Evolutionary conservation across 257 asterid genomes (phyloP).

Genomic region (Fraxinus anomala): DNA sequence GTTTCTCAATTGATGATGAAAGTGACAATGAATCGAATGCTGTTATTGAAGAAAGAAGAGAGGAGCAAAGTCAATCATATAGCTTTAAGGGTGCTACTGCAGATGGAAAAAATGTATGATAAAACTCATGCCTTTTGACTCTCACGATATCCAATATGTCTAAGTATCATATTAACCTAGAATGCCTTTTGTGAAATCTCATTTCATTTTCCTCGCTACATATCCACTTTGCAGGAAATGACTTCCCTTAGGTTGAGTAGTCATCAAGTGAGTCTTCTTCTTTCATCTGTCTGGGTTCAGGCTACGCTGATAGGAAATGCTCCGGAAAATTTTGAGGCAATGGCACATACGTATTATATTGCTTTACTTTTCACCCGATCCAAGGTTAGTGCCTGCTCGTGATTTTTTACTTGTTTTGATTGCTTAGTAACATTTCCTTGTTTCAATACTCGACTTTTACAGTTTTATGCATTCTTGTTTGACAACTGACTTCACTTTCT

Average conservation of each 20-base stretch:
- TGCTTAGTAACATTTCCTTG: neutral
- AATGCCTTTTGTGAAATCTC: neutral
- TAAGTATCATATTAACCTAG: neutral
- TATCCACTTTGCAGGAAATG: constrained; percentile 34
- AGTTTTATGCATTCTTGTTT: neutral
- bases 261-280: constrained; percentile 54
- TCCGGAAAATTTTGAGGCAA: constrained; percentile 49
- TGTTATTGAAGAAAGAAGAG: constrained; percentile 30
- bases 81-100: constrained; percentile 33
- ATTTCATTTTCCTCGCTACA: neutral
- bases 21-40: constrained; percentile 21
- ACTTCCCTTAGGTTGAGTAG: constrained; percentile 49
- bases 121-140: constrained; percentile 7
- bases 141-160: constrained; percentile 2
- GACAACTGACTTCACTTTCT: neutral
- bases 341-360: constrained; percentile 51
- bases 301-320: constrained; percentile 43
- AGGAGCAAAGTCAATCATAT: constrained; percentile 31
- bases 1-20: constrained; percentile 38
- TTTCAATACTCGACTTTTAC: neutral
- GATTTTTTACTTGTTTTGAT: neutral
- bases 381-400: constrained; percentile 33
- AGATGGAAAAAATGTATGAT: constrained; percentile 33
- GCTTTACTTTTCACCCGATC: constrained; percentile 47
- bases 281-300: constrained; percentile 55